Percentiles rank a stretch among this genome's conserved stretches.
Evolutionary conservation across 2,329 filamentous ascomycete species (phyloP).

Genomic region (Cercospora zeina): DNA sequence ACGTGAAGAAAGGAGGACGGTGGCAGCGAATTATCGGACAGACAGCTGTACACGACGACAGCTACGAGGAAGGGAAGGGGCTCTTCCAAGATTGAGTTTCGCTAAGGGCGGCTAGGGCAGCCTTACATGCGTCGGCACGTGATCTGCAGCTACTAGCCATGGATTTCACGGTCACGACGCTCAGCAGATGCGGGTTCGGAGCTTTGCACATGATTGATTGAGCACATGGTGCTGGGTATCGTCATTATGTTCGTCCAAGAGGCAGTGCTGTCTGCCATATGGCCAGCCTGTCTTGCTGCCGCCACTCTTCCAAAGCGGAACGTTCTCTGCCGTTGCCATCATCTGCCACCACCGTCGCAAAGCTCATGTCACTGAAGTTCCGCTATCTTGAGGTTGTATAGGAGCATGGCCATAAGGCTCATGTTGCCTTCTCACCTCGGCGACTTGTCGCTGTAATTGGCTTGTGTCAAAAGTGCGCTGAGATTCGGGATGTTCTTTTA

Average conservation of each 20-base stretch:
- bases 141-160: neutral
- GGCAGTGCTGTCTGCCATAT: neutral
- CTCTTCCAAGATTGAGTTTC: neutral
- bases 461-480: conserved; percentile 35
- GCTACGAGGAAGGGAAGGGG: conserved; percentile 7
- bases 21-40: neutral
- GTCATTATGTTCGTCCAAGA: neutral
- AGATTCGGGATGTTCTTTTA: conserved; percentile 29
- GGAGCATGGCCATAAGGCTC: conserved; percentile 30
- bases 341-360: neutral
- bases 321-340: neutral
- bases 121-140: neutral
- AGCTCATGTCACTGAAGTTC: neutral
- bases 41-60: conserved; percentile 12
- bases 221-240: conserved; percentile 14
- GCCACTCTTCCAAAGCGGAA: neutral
- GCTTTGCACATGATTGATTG: neutral
- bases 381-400: conserved; percentile 34
- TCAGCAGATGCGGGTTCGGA: neutral
- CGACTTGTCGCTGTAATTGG: conserved; percentile 31
- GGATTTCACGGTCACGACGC: neutral
- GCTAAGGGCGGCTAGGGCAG: neutral
- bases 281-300: neutral
- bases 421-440: conserved; percentile 26
- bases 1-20: conserved; percentile 18